Conservation (phyloP, 257 asterid species). For the Sherardia arvensis region DNA sequence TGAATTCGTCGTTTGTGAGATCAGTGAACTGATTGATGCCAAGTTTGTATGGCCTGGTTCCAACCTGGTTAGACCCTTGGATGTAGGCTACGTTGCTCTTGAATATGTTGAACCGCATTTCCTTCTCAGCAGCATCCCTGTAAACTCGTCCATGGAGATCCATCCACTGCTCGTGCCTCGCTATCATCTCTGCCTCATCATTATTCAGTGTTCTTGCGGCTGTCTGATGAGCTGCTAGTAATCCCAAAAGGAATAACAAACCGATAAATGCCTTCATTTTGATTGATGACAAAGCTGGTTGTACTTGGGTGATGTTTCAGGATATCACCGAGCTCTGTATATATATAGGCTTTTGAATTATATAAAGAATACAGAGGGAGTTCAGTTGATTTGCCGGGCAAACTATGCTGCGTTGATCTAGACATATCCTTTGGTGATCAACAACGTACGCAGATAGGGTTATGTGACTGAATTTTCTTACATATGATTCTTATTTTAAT, state of each 20-base stretch:
- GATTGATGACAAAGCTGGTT: background rate
- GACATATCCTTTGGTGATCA: slow-evolving; percentile 5
- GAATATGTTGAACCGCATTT: slow-evolving; percentile 17
- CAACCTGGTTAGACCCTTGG: slow-evolving; percentile 13
- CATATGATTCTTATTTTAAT: background rate
- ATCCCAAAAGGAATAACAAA: slow-evolving; percentile 8
- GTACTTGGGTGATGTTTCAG: background rate
- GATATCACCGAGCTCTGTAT: background rate
- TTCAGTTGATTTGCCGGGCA: slow-evolving; percentile 8
- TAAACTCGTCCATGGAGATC: slow-evolving; percentile 15
- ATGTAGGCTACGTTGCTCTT: slow-evolving; percentile 8
- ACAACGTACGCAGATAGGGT: slow-evolving; percentile 6
- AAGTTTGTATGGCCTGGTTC: slow-evolving; percentile 10
- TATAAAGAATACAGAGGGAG: background rate
- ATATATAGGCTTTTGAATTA: background rate
- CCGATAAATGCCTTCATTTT: slow-evolving; percentile 3
- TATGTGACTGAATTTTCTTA: background rate
- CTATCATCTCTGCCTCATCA: background rate
- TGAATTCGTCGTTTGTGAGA: slow-evolving; percentile 17
- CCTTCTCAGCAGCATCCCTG: slow-evolving; percentile 9
- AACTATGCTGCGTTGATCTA: background rate
- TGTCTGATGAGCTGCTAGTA: slow-evolving; percentile 4
- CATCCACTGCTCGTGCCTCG: slow-evolving; percentile 16
- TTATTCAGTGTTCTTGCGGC: slow-evolving; percentile 9
- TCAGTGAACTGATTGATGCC: slow-evolving; percentile 19